Evolutionary conservation across 129 eudicot genomes (phyloP), one percentile per base, ranked within the genome.

Genomic region (Flaveria bidentis): DNA sequence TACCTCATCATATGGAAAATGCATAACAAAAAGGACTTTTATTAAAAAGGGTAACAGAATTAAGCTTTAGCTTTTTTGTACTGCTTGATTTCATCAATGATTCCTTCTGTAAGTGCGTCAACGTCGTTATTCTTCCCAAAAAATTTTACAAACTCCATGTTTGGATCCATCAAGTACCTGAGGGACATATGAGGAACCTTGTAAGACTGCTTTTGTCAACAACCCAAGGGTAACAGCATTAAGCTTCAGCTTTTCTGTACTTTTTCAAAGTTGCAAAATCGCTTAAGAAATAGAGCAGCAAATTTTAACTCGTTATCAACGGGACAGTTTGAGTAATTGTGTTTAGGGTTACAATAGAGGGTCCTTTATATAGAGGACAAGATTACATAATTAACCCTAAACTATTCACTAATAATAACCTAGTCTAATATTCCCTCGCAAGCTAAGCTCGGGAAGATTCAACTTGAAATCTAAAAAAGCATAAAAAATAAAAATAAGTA

Each of bases 151-250:
- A 87, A 93, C 26, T 90, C 85, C 98, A 93, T 90, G 60, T 75
- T 75, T 15, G 97, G 97, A 79, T 89, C 96, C 98, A 93, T 90
- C 86, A 93, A 78, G 82, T 93, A 93, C 96, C 98, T 93, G 84
- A 71, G 79, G 20, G 75, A 70, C 30, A 57, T n/a, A 39, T 46
- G 33, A 61, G 13, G 14, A 45, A 69, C 15, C 49, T 70, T 44
- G 76, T 78, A 56, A 69, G 36, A 76, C 78, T 73, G 58, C 26
- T 11, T 36, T 36, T 28, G 60, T 75, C 36, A 18, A 62, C 63
- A 61, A 50, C 49, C 14, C 36, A 4, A 4, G 41, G 41, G 8
- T 36, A 36, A 36, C 41, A 36, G 7, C 41, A 36, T 36, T 36
- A 36, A 5, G 41, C 7, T 36, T 36, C 7, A 36, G 41, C 41